A percentile compares a stretch with the other conserved stretches of the same genome.
These are phyloP conservation scores for Lachancea sp. DNA, from an alignment of 805 yeast species.

Conservation along the genomic window DNA sequence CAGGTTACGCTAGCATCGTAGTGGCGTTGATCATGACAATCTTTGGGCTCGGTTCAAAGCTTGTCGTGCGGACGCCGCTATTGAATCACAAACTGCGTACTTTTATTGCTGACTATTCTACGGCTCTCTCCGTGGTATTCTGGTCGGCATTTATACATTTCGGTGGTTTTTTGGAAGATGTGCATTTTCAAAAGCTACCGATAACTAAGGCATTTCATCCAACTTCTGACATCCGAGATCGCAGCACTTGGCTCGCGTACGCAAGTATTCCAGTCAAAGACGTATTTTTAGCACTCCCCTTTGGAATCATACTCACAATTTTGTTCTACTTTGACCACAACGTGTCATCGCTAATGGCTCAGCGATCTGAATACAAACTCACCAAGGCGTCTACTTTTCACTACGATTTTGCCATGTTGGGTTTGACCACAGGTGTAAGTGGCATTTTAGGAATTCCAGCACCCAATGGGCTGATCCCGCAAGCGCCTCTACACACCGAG, in stretches of 20 bases:
- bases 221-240: slow-evolving; percentile 37
- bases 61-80: slow-evolving; percentile 45
- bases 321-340: slow-evolving; percentile 94
- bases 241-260: slow-evolving; percentile 37
- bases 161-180: slow-evolving; percentile 63
- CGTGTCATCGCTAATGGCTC: slow-evolving; percentile 89
- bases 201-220: slow-evolving; percentile 71
- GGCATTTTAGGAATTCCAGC: slow-evolving; percentile 91
- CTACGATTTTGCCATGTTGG: slow-evolving; percentile 82
- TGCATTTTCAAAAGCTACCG: slow-evolving; percentile 58
- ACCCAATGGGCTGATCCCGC: slow-evolving; percentile 95
- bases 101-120: slow-evolving; percentile 77
- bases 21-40: slow-evolving; percentile 70
- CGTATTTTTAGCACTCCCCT: slow-evolving; percentile 86
- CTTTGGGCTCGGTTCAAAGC: slow-evolving; percentile 66
- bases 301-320: slow-evolving; percentile 77
- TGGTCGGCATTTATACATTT: slow-evolving; percentile 92
- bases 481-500: slow-evolving; percentile 88
- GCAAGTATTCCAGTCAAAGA: slow-evolving; percentile 49
- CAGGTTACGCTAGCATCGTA: slow-evolving; percentile 70
- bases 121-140: slow-evolving; percentile 76
- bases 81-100: slow-evolving; percentile 57
- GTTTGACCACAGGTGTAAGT: slow-evolving; percentile 78
- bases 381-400: slow-evolving; percentile 87
- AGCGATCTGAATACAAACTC: slow-evolving; percentile 71